Evolutionary conservation across 2,329 filamentous ascomycete genomes (phyloP).

Genomic region (Phialophora verrucosa): DNA sequence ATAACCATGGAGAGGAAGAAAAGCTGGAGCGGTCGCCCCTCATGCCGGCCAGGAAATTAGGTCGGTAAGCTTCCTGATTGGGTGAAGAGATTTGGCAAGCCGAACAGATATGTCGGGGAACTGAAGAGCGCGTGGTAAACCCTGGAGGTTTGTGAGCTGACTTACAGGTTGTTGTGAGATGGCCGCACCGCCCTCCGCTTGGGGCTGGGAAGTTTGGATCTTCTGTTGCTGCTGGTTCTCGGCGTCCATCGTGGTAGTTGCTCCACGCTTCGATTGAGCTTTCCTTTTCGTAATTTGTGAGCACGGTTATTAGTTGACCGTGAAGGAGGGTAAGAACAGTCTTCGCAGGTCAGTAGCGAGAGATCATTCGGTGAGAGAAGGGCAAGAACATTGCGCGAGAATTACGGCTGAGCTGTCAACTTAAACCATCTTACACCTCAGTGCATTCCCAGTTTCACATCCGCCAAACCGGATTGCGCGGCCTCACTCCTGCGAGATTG

Average conservation of each 20-base stretch:
- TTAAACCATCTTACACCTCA: conserved; percentile 5
- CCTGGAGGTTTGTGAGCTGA: background rate
- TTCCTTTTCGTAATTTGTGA: background rate
- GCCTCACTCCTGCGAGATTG: background rate
- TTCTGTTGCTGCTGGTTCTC: conserved; percentile 20
- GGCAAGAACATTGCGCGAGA: background rate
- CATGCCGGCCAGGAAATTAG: too few relatives aligned
- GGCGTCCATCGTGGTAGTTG: conserved; percentile 16
- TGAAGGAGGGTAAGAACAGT: too few relatives aligned
- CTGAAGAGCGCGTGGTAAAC: background rate
- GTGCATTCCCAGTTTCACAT: conserved; percentile 2
- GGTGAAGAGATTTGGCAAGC: background rate
- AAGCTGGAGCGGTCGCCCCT: too few relatives aligned
- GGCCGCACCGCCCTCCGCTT: conserved; percentile 5
- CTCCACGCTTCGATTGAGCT: background rate
- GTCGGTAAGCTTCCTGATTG: too few relatives aligned
- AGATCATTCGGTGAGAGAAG: background rate
- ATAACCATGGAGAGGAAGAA: too few relatives aligned
- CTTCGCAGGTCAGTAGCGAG: too few relatives aligned
- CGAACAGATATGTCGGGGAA: background rate
- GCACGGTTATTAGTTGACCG: background rate
- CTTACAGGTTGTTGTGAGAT: conserved; percentile 37
- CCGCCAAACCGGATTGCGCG: conserved; percentile 6
- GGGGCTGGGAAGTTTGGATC: conserved; percentile 13
- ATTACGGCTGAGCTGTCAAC: conserved; percentile 1